Percentiles rank a stretch among this genome's conserved stretches.
phyloP scores from a whole-genome alignment of 768 basidiomycete species.

The Inosperma sp. region DNA sequence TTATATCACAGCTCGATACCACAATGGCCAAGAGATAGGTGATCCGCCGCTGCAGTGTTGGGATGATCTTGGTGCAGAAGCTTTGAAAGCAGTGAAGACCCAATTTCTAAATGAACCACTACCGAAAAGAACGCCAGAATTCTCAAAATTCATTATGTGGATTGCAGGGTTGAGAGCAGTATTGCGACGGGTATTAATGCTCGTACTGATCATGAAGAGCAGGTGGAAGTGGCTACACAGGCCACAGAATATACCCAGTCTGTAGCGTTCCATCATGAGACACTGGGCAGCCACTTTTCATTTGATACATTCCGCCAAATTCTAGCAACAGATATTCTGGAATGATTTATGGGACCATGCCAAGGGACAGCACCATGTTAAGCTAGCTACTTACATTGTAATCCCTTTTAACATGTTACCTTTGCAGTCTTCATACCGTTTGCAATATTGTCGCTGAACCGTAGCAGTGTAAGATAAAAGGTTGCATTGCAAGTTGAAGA shows the following conservation, averaged over 20 bases:
- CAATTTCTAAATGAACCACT: not conserved
- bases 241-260: not conserved
- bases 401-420: too few relatives aligned
- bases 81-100: not conserved
- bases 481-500: too few relatives aligned
- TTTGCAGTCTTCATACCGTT: too few relatives aligned
- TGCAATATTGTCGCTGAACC: too few relatives aligned
- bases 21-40: not conserved
- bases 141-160: not conserved
- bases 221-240: too few relatives aligned
- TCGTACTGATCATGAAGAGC: not conserved
- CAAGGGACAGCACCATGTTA: too few relatives aligned
- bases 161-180: not conserved
- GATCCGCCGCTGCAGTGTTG: not conserved
- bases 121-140: not conserved
- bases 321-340: too few relatives aligned
- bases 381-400: too few relatives aligned
- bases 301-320: not conserved
- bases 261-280: not conserved
- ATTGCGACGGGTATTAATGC: not conserved
- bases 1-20: constrained; percentile 1
- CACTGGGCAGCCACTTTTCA: not conserved
- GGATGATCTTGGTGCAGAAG: not conserved
- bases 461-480: too few relatives aligned
- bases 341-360: too few relatives aligned